Evolutionary conservation across 1,139 yeast genomes (phyloP), one percentile per base, ranked within the genome.

Genomic region (Lizanozyma gosingica): DNA sequence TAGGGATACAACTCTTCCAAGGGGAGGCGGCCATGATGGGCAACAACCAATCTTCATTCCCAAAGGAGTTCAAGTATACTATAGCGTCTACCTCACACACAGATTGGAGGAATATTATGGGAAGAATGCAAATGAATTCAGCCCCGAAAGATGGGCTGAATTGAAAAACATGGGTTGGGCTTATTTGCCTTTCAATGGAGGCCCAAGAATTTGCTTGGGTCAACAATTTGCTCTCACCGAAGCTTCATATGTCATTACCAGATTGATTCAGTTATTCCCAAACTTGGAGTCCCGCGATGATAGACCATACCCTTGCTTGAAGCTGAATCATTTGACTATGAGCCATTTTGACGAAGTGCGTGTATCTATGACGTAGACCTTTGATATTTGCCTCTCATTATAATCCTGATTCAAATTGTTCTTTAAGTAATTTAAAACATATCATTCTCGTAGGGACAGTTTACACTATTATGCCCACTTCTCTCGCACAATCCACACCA

Each of bases 401-500:
- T n/a, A n/a, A n/a, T n/a, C n/a, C n/a, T n/a, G n/a, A n/a, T n/a
- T n/a, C n/a, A n/a, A n/a, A n/a, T n/a, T n/a, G n/a, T n/a, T n/a
- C n/a, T n/a, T n/a, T n/a, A n/a, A n/a, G n/a, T n/a, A n/a, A n/a
- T 17, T 50, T 53, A 71, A 46, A 71, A 71, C 42, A 70, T 60
- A 43, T 78, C 83, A 47, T 76, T 77, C 52, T 84, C 95, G 54
- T 76, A 86, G 0, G 97, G 97, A 62, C 97, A 90, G 43, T 86
- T 86, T 36, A 80, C 67, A 48, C 94, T 82, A 42, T 79, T 83
- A 55, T 90, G 97, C 1, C 97, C 97, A 40, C 78, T 81, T 42
- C 87, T 66, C 59, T 90, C 97, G 62, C 97, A 90, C 40, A 87
- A 67, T 0, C 95, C 95, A 63, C 97, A 90, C 95, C 96, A 90